Evolutionary conservation across 1,284 basidiomycete genomes (phyloP).

Genomic region (Ceratobasidium papillatum): DNA sequence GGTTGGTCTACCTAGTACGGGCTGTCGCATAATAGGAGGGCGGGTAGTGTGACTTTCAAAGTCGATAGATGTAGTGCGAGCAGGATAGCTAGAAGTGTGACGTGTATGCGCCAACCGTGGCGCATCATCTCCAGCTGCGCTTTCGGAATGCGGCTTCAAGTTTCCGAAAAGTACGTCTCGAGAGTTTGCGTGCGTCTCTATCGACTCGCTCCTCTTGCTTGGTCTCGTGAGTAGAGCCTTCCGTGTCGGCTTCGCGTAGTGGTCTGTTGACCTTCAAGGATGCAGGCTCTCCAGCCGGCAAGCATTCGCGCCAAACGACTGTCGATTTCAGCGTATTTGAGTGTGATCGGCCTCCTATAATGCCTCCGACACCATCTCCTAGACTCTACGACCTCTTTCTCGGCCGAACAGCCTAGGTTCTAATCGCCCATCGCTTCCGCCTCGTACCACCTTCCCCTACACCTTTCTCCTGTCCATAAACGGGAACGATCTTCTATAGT

Average conservation of each 20-base stretch:
- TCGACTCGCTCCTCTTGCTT: slow-evolving; percentile 18
- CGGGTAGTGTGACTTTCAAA: not conserved
- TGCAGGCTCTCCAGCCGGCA: too few species aligned
- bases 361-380: slow-evolving; percentile 12
- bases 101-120: not conserved
- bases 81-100: not conserved
- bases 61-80: not conserved
- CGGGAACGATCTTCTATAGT: slow-evolving; percentile 1
- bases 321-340: not conserved
- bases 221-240: not conserved
- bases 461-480: slow-evolving; percentile 25
- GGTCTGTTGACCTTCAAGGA: not conserved
- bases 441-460: slow-evolving; percentile 18
- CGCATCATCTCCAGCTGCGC: slow-evolving; percentile 18
- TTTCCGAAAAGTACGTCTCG: slow-evolving; percentile 20
- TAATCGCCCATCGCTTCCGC: not conserved
- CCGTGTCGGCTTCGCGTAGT: slow-evolving; percentile 17
- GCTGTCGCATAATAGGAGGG: not conserved
- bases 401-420: slow-evolving; percentile 7
- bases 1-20: slow-evolving; percentile 17
- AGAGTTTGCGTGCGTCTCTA: slow-evolving; percentile 13
- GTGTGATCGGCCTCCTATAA: not conserved
- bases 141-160: slow-evolving; percentile 33
- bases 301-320: not conserved
- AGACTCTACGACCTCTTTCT: slow-evolving; percentile 24